These are phyloP conservation scores for Pistacia vera DNA, from an alignment of 345 rosid genomes.

Conservation along the genomic window DNA sequence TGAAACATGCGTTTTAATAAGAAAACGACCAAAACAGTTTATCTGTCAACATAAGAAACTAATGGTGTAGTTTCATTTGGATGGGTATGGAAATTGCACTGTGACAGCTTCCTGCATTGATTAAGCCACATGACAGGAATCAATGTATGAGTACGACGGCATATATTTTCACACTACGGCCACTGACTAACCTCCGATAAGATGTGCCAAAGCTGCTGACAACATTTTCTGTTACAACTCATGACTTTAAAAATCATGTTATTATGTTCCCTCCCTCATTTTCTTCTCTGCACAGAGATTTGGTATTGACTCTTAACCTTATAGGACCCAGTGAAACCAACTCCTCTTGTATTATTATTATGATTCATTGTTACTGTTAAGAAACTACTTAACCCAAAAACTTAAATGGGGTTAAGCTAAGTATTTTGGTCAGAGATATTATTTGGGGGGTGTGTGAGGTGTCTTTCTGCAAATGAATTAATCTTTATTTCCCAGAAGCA, in stretches of 20 bases:
- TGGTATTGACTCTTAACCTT: slow-evolving; percentile 22
- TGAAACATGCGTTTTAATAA: too few species aligned
- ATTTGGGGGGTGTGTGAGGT: background rate
- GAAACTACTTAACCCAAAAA: too few species aligned
- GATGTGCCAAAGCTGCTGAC: slow-evolving; percentile 14
- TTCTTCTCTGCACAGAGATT: slow-evolving; percentile 29
- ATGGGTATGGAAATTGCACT: background rate
- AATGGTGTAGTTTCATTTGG: background rate
- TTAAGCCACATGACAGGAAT: background rate
- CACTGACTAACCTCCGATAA: slow-evolving; percentile 6
- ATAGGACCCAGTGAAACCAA: slow-evolving; percentile 11
- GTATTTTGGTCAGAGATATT: background rate
- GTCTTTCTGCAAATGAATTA: background rate
- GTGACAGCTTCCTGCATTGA: background rate
- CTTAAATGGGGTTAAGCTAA: too few species aligned
- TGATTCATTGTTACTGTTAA: slow-evolving; percentile 1
- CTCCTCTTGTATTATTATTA: background rate
- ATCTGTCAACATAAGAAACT: too few species aligned
- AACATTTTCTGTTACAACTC: background rate
- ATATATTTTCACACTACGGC: background rate
- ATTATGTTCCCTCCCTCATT: background rate
- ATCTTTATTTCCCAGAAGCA: background rate
- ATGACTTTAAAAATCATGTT: slow-evolving; percentile 5
- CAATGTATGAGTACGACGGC: background rate
- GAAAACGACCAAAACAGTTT: background rate